phyloP scores from a whole-genome alignment of 257 asterid species.

The Capsicum rhomboideum region DNA sequence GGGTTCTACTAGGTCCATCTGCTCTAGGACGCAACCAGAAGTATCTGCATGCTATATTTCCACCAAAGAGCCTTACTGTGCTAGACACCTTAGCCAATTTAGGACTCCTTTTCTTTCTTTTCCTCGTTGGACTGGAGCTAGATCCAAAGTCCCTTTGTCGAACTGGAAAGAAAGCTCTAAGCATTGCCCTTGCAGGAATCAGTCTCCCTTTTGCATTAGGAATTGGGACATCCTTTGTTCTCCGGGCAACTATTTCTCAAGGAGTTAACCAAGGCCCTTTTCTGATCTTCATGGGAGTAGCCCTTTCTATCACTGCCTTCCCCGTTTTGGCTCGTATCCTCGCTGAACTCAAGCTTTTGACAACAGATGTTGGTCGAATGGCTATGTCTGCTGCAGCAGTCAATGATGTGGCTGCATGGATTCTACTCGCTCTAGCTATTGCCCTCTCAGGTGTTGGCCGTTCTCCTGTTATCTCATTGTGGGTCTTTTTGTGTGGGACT shows the following conservation, averaged over 20 bases:
- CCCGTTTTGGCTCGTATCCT: slow-evolving; percentile 83
- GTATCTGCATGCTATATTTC: slow-evolving; percentile 54
- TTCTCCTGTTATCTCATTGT: slow-evolving; percentile 49
- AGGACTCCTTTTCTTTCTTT: slow-evolving; percentile 70
- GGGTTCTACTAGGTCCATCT: slow-evolving; percentile 79
- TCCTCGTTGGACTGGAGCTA: slow-evolving; percentile 67
- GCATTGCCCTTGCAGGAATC: slow-evolving; percentile 76
- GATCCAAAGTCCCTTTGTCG: slow-evolving; percentile 37
- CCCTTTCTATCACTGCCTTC: slow-evolving; percentile 80
- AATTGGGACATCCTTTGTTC: slow-evolving; percentile 56
- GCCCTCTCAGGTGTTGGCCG: slow-evolving; percentile 53
- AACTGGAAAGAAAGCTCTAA: slow-evolving; percentile 54
- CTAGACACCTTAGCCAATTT: slow-evolving; percentile 74
- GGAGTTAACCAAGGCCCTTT: slow-evolving; percentile 40
- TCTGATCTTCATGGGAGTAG: slow-evolving; percentile 77
- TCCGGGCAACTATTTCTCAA: slow-evolving; percentile 35
- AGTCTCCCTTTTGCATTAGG: slow-evolving; percentile 60
- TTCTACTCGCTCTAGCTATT: slow-evolving; percentile 64
- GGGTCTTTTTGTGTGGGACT: slow-evolving; percentile 58
- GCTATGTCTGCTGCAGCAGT: slow-evolving; percentile 91
- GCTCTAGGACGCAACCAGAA: slow-evolving; percentile 52
- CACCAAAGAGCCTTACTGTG: slow-evolving; percentile 55
- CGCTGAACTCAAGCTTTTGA: slow-evolving; percentile 73
- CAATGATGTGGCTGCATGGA: slow-evolving; percentile 82
- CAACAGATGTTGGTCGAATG: slow-evolving; percentile 65